These are phyloP conservation scores for Sarocladiaceae sp. DNA, from an alignment of 2,329 filamentous ascomycete species.

Conservation along the genomic window DNA sequence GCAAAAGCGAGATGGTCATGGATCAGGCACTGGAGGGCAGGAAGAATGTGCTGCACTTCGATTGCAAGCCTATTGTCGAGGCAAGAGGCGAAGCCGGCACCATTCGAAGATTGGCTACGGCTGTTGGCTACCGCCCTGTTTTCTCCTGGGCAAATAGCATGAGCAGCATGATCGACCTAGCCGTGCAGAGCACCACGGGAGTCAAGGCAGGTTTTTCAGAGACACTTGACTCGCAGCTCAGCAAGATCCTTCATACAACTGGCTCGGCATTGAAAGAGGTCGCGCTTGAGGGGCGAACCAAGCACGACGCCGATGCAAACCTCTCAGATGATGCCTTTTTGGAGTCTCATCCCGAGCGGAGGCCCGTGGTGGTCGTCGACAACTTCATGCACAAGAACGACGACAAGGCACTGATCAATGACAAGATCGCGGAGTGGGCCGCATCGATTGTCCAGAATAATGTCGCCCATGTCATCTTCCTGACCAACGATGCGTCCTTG, in stretches of 20 bases:
- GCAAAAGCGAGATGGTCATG: conserved; percentile 82
- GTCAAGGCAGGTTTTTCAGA: conserved; percentile 94
- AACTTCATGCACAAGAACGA: conserved; percentile 83
- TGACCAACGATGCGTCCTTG: conserved; percentile 86
- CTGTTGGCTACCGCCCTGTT: conserved; percentile 87
- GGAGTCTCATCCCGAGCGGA: conserved; percentile 79
- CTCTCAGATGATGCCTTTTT: conserved; percentile 82
- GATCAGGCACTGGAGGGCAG: conserved; percentile 76
- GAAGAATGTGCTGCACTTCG: conserved; percentile 76
- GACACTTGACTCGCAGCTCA: conserved; percentile 81
- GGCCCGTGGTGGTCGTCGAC: conserved; percentile 83
- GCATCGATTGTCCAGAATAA: conserved; percentile 81
- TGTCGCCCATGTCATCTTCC: conserved; percentile 88
- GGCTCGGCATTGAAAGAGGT: conserved; percentile 74
- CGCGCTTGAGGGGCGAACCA: conserved; percentile 64
- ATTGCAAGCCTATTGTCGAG: conserved; percentile 92
- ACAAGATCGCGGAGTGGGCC: conserved; percentile 86
- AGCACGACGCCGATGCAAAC: conserved; percentile 67
- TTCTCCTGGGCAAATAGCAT: conserved; percentile 97
- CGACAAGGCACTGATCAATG: conserved; percentile 61
- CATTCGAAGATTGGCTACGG: conserved; percentile 72
- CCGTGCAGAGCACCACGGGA: conserved; percentile 88
- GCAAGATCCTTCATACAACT: conserved; percentile 85
- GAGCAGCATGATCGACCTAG: conserved; percentile 86
- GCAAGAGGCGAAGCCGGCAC: conserved; percentile 83